phyloP scores from a whole-genome alignment of 116 monocot genomes.

The Iris pallida region DNA sequence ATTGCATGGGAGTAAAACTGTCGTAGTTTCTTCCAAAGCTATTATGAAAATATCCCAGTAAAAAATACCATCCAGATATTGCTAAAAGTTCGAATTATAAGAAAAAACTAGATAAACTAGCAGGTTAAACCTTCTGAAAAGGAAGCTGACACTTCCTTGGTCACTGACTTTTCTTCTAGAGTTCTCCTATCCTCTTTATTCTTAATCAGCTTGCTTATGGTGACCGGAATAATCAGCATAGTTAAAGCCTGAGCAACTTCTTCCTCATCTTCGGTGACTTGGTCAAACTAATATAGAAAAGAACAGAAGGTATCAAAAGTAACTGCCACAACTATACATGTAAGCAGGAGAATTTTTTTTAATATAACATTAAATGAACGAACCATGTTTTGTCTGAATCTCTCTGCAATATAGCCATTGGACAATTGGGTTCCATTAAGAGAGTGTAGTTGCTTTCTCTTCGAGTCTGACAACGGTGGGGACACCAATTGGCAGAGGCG shows the following conservation, averaged over 20 bases:
- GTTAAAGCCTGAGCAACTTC: constrained; percentile 19
- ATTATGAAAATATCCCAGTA: too few species aligned
- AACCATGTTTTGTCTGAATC: constrained; percentile 7
- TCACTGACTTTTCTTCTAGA: constrained; percentile 8
- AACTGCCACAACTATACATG: too few species aligned
- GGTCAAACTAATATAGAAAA: neutral
- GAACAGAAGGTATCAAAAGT: neutral
- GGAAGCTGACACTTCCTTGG: constrained; percentile 2
- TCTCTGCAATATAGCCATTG: neutral
- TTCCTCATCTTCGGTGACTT: constrained; percentile 6
- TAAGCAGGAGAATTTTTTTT: neutral
- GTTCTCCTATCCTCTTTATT: constrained; percentile 5
- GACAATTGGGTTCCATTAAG: neutral
- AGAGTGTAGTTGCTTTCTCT: constrained; percentile 1
- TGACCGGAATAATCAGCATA: constrained; percentile 14
- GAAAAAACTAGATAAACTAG: neutral
- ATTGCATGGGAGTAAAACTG: constrained; percentile 2
- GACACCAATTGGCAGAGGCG: neutral
- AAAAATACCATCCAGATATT: neutral
- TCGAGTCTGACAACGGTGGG: too few species aligned
- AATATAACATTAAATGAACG: neutral
- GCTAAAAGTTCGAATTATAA: neutral
- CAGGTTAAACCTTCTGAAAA: constrained; percentile 22
- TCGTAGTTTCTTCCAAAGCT: neutral
- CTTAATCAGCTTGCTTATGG: neutral